These are phyloP conservation scores for Fusarium succisae DNA, from an alignment of 2,329 filamentous ascomycete genomes.

Conservation along the genomic window DNA sequence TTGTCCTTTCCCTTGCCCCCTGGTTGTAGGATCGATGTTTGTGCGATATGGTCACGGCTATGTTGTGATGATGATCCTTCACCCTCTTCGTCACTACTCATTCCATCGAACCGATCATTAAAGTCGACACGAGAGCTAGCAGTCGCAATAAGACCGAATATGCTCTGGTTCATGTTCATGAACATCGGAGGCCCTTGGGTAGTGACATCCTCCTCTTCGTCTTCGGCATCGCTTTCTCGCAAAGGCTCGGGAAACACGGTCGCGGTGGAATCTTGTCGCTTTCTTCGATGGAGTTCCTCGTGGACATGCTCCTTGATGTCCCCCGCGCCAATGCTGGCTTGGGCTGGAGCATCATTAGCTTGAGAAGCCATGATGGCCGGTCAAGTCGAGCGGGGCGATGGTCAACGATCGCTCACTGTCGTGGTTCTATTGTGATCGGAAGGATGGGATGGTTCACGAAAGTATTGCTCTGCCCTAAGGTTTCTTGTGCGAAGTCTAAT, in stretches of 20 bases:
- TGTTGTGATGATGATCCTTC: slow-evolving; percentile 59
- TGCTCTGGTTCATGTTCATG: slow-evolving; percentile 89
- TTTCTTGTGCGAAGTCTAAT: background rate
- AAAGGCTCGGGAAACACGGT: slow-evolving; percentile 62
- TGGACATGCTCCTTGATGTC: slow-evolving; percentile 51
- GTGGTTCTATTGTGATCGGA: background rate
- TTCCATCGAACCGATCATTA: slow-evolving; percentile 79
- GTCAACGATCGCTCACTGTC: background rate
- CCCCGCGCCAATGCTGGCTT: slow-evolving; percentile 45
- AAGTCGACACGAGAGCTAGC: slow-evolving; percentile 86
- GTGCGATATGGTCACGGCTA: slow-evolving; percentile 54
- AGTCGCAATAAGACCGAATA: slow-evolving; percentile 91
- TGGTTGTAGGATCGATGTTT: slow-evolving; percentile 53
- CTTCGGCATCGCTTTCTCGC: slow-evolving; percentile 58
- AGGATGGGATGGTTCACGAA: background rate
- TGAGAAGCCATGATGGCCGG: slow-evolving; percentile 32
- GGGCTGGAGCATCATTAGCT: slow-evolving; percentile 28
- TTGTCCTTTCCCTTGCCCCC: slow-evolving; percentile 47
- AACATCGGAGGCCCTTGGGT: slow-evolving; percentile 59
- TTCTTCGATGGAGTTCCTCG: slow-evolving; percentile 58
- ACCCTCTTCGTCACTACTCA: slow-evolving; percentile 85
- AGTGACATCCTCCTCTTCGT: slow-evolving; percentile 59
- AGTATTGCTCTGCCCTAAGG: background rate
- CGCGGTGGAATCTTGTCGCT: slow-evolving; percentile 50
- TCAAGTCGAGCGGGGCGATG: slow-evolving; percentile 18